Conservation (phyloP, 176 grass and related monocot genomes). For the Bromus sterilis region DNA sequence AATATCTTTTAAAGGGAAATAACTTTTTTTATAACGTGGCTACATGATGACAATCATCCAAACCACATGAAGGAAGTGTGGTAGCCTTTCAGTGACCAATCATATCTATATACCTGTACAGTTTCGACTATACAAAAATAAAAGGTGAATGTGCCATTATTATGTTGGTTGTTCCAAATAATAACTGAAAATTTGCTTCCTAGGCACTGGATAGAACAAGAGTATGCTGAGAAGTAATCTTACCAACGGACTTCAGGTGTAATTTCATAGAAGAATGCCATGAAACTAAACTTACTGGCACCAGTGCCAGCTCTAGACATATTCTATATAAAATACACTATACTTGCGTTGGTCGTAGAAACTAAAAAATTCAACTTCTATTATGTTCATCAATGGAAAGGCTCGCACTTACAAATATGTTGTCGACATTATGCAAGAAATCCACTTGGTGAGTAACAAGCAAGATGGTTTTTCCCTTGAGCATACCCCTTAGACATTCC, state of each 20-base stretch:
- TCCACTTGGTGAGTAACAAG: constrained; percentile 85
- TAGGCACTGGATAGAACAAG: background rate
- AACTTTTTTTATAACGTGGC: background rate
- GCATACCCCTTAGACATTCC: constrained; percentile 53
- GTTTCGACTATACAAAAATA: background rate
- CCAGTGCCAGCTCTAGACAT: background rate
- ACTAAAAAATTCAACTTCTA: background rate
- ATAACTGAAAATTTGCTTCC: background rate
- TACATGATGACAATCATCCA: background rate
- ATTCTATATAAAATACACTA: background rate
- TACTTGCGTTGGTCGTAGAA: background rate
- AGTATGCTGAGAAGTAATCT: background rate
- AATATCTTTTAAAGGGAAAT: background rate
- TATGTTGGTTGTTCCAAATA: background rate
- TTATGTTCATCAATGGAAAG: background rate
- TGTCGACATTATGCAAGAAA: constrained; percentile 71
- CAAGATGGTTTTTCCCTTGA: constrained; percentile 58
- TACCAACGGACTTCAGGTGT: background rate
- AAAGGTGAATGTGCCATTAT: background rate
- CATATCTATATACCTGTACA: background rate
- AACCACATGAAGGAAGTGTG: background rate
- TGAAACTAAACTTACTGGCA: background rate
- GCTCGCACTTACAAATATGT: constrained; percentile 42
- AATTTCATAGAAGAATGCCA: background rate
- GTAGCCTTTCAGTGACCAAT: background rate